Conservation (phyloP, 2,329 filamentous ascomycete species). For the Colletotrichum lini region DNA sequence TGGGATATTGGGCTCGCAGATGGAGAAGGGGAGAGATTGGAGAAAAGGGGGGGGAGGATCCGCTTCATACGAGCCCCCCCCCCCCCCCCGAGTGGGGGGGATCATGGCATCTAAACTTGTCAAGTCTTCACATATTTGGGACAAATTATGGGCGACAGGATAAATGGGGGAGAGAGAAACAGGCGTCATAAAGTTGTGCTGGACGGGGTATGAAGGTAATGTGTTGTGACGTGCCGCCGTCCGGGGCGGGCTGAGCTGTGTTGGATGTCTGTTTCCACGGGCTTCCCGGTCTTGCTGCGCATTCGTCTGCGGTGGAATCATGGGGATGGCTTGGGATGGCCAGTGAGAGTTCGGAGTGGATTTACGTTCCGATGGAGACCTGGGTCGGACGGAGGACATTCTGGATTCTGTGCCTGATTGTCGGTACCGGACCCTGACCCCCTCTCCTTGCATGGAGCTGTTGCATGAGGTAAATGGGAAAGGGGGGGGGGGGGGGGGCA, state of each 20-base stretch:
- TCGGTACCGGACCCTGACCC: conserved; percentile 6
- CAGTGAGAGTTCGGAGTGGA: background rate
- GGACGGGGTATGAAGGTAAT: too few species aligned
- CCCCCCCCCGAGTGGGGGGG: background rate
- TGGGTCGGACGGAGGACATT: conserved; percentile 35
- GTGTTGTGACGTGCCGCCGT: background rate
- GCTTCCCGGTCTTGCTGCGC: background rate
- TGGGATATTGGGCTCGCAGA: background rate
- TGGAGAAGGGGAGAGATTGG: conserved; percentile 10
- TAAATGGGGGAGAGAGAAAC: background rate
- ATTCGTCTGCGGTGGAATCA: background rate
- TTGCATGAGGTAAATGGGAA: conserved; percentile 12
- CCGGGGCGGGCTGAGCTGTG: background rate
- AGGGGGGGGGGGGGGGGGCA: background rate
- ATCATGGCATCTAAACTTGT: background rate
- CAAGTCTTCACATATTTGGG: background rate
- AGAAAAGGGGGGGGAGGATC: conserved; percentile 7
- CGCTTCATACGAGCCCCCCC: conserved; percentile 38
- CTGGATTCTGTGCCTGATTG: conserved; percentile 38
- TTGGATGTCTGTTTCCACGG: background rate
- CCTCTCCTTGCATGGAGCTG: conserved; percentile 14
- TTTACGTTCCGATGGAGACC: conserved; percentile 7
- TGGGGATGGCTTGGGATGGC: background rate
- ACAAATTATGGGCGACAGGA: background rate
- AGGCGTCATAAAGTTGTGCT: conserved; percentile 1